Evolutionary conservation across 2,329 filamentous ascomycete species (phyloP).

Genomic region (Alternaria conjuncta): DNA sequence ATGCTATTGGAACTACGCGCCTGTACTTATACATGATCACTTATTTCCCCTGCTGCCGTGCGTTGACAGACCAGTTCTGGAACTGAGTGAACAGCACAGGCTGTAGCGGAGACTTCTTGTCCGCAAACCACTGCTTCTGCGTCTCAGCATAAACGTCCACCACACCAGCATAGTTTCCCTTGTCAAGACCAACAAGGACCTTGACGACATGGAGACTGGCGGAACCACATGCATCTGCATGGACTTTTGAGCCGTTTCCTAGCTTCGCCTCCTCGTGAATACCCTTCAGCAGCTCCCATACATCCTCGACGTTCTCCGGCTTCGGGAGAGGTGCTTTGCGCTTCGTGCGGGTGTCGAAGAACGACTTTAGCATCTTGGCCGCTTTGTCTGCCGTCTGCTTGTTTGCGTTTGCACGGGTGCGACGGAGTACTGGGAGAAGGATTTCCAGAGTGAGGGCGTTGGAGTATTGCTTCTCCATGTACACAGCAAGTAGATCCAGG

Average conservation of each 20-base stretch:
- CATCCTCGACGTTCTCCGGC: conserved; percentile 52
- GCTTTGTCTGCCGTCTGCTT: conserved; percentile 79
- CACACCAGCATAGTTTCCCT: conserved; percentile 46
- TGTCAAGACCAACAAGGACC: conserved; percentile 61
- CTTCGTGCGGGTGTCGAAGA: conserved; percentile 68
- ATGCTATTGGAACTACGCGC: neutral
- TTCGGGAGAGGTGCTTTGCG: conserved; percentile 54
- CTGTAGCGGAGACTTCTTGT: conserved; percentile 52
- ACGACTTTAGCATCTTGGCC: conserved; percentile 72
- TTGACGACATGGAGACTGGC: conserved; percentile 72
- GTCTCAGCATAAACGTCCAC: conserved; percentile 52
- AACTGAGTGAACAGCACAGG: conserved; percentile 56
- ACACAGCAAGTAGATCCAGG: conserved; percentile 85
- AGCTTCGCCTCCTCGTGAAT: conserved; percentile 73
- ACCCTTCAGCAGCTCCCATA: conserved; percentile 65
- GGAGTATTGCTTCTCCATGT: conserved; percentile 77
- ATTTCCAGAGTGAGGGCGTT: conserved; percentile 72
- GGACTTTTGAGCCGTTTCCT: conserved; percentile 70
- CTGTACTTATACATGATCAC: neutral
- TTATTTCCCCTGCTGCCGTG: conserved; percentile 35
- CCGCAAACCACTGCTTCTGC: conserved; percentile 52
- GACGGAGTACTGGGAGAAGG: conserved; percentile 75
- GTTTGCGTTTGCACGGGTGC: conserved; percentile 77
- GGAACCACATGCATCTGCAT: conserved; percentile 76
- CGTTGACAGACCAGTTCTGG: conserved; percentile 51